Base-by-base conservation (phyloP, 257 asterid genomes). In the Handroanthus guayacan region DNA sequence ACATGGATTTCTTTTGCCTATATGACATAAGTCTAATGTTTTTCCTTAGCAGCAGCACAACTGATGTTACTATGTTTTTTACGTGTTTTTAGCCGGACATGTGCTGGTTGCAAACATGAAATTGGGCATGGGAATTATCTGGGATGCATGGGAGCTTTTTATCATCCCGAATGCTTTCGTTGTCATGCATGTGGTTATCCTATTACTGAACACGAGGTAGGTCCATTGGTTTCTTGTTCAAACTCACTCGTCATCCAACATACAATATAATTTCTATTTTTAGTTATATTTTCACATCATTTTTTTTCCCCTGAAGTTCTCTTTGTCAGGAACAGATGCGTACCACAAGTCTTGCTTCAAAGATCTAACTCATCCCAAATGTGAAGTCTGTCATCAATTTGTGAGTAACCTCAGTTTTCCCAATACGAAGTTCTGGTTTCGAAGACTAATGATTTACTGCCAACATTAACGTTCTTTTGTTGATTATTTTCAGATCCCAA, bases 271-370 rank as follows among this genome's bases (percentile, higher is more conserved):
- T 25, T 25, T 25, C 31, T 25, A 25, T 25, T 25, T 25, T 25
- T 25, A 25, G 31, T 25, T 25, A 25, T 25, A 25, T 25, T 25
- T 25, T 25, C 31, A 25, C 31, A 25, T 25, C 31, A 25, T 25
- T 75, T 85, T 84, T 88, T 82, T 76, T 85, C 81, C 86, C 79
- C 83, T 86, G 87, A 86, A 94, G 99, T 95, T 93, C 89, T 95
- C 97, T 74, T 89, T 93, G 89, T 88, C 94, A 82, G 92, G 97
- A 77, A 91, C 80, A 61, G 86, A 90, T 61, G 63, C 94, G 11
- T 95, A 90, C 83, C 99, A 95, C 79, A 91, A 89, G 76, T 86
- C 93, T 43, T 95, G 99, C 89, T 95, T 95, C 93, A 92, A 90
- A 82, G 97, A 93, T 86, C 89, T 93, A 82, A 90, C 91, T 51